Evolutionary conservation across 257 asterid species (phyloP).

Genomic region (Scutellaria galericulata): DNA sequence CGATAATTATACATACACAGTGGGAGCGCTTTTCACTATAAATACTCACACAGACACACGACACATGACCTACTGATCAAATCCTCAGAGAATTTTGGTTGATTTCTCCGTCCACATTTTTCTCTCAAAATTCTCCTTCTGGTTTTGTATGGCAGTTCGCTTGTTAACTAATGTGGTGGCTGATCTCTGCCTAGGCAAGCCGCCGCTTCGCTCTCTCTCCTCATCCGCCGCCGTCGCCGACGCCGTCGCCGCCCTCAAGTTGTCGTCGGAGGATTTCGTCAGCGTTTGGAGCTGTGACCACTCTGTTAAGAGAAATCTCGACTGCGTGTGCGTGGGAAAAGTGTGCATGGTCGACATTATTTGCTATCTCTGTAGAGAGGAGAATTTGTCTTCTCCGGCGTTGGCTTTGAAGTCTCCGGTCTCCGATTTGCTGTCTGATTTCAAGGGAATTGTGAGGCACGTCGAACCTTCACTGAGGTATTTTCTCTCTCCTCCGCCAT

Average conservation of each 20-base stretch:
- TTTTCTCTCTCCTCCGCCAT: slow-evolving; percentile 1
- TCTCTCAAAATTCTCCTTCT: background rate
- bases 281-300: slow-evolving; percentile 89
- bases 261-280: slow-evolving; percentile 49
- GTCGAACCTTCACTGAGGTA: slow-evolving; percentile 78
- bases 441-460: slow-evolving; percentile 54
- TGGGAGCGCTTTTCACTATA: slow-evolving; percentile 6
- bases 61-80: background rate
- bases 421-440: slow-evolving; percentile 55
- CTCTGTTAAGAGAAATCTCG: slow-evolving; percentile 24
- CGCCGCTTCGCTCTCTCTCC: slow-evolving; percentile 73
- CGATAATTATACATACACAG: background rate
- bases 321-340: slow-evolving; percentile 73
- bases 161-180: slow-evolving; percentile 69
- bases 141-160: slow-evolving; percentile 69
- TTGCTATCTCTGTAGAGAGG: slow-evolving; percentile 64
- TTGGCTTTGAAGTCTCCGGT: slow-evolving; percentile 67
- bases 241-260: slow-evolving; percentile 67
- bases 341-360: slow-evolving; percentile 80
- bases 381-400: slow-evolving; percentile 59
- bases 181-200: slow-evolving; percentile 94
- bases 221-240: slow-evolving; percentile 63
- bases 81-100: background rate
- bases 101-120: slow-evolving; percentile 6
- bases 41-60: background rate